Percentiles rank a stretch among this genome's conserved stretches.
phyloP scores from a whole-genome alignment of 1,139 yeast genomes.

The Magnusiomyces tetraspermus region DNA sequence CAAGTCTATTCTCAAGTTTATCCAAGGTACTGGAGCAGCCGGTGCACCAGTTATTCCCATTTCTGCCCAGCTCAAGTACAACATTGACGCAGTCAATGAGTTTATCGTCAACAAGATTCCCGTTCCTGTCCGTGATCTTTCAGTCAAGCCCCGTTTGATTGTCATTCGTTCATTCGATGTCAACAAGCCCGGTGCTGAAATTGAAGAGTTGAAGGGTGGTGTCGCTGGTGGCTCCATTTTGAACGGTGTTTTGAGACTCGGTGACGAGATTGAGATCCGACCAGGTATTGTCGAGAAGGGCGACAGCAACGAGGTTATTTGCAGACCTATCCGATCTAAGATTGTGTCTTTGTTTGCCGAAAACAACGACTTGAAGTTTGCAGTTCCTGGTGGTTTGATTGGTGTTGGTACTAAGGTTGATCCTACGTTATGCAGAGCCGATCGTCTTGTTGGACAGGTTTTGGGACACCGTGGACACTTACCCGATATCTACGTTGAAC shows the following conservation, averaged over 20 bases:
- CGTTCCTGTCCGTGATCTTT: slow-evolving; percentile 89
- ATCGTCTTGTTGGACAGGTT: slow-evolving; percentile 97
- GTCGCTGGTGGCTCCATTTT: slow-evolving; percentile 99
- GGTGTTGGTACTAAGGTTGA: slow-evolving; percentile 99
- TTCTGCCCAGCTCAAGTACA: slow-evolving; percentile 96
- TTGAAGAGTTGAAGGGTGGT: slow-evolving; percentile 97
- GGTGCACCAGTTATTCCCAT: slow-evolving; percentile 99
- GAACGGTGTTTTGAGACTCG: slow-evolving; percentile 92
- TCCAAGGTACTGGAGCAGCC: slow-evolving; percentile 96
- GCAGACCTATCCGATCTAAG: slow-evolving; percentile 91
- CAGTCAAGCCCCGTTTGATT: slow-evolving; percentile 87
- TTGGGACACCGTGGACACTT: slow-evolving; percentile 95
- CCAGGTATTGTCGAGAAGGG: slow-evolving; percentile 96
- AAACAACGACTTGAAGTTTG: slow-evolving; percentile 93
- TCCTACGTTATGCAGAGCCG: slow-evolving; percentile 98
- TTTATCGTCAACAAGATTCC: slow-evolving; percentile 94
- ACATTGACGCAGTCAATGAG: slow-evolving; percentile 96
- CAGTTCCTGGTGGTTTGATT: slow-evolving; percentile 99
- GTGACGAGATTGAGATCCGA: slow-evolving; percentile 97
- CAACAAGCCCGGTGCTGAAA: slow-evolving; percentile 97
- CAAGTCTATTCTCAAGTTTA: slow-evolving; percentile 81
- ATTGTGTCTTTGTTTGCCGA: slow-evolving; percentile 94
- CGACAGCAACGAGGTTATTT: slow-evolving; percentile 76
- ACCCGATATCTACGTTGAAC: slow-evolving; percentile 93
- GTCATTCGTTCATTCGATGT: slow-evolving; percentile 98